phyloP scores from a whole-genome alignment of 2,329 filamentous ascomycete species.

The Canariomyces notabilis region DNA sequence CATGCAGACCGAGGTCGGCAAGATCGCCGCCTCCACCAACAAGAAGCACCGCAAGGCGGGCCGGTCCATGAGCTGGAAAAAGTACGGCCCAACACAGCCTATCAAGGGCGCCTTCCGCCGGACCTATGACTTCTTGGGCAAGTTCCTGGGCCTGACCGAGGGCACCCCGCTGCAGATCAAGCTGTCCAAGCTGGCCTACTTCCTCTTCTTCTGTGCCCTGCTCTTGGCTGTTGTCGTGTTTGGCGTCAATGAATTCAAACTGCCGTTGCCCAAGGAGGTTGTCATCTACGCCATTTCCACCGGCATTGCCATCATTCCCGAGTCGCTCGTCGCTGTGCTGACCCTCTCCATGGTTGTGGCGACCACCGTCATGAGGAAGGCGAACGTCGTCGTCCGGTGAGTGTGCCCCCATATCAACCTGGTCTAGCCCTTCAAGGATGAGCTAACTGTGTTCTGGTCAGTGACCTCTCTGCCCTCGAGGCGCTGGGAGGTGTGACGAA shows the following conservation, averaged over 20 bases:
- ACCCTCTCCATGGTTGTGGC: conserved; percentile 67
- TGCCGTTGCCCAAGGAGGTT: conserved; percentile 50
- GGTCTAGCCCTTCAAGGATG: too few species aligned
- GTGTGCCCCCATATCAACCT: conserved; percentile 3
- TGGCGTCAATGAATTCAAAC: conserved; percentile 49
- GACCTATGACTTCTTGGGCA: conserved; percentile 32
- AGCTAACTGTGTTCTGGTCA: conserved; percentile 10
- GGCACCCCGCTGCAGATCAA: conserved; percentile 83
- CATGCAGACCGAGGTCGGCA: conserved; percentile 71
- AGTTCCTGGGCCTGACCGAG: conserved; percentile 55
- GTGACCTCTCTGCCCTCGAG: conserved; percentile 61
- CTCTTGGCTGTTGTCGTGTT: conserved; percentile 59
- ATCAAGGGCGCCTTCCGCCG: conserved; percentile 38
- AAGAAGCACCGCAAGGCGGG: conserved; percentile 45
- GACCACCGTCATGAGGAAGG: conserved; percentile 58
- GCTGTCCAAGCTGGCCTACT: conserved; percentile 76
- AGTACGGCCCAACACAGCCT: conserved; percentile 38
- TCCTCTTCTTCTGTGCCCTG: conserved; percentile 69
- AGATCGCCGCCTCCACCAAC: conserved; percentile 63
- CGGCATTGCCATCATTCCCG: conserved; percentile 59
- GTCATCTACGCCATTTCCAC: conserved; percentile 58
- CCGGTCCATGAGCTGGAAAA: conserved; percentile 39
- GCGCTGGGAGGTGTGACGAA: conserved; percentile 66
- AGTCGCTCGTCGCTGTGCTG: conserved; percentile 63
- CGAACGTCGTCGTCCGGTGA: conserved; percentile 59